Base-by-base conservation (phyloP, 2,329 filamentous ascomycete genomes). In the Exophiala viscosa region DNA sequence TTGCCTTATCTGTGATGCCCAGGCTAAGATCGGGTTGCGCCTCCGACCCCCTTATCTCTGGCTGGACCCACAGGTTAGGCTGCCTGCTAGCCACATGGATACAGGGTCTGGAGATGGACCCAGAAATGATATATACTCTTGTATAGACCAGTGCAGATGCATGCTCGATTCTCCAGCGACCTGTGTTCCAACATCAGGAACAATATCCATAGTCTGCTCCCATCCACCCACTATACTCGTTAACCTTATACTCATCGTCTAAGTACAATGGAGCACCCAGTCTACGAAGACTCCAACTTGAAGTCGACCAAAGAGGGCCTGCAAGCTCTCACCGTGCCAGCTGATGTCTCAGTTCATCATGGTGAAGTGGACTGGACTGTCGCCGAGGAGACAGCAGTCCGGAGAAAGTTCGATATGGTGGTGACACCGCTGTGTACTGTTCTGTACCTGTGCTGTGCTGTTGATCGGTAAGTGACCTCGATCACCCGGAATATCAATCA, bases 391-490 rank as follows among this genome's bases (percentile, higher is more conserved):
- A 54, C 52, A 3, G 39, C 45, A 9, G 50, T 61, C 32, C 48
- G 59, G 20, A 54, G 55, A 13, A 59, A 59, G 43, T 54, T 61
- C 28, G 59, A 61, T 32, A 50, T 54, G 39, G 46, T 50, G 13
- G 55, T 57, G n/a, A 54, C 57, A 1, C 59, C 59, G 3, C 39
- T 61, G 13, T 54, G 59, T 33, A 61, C 59, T 10, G 10, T 59
- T 18, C 40, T 61, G 38, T 61, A 61, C 44, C 48, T 61, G 11
- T 54, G 57, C 11, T 59, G 59, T 38, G 57, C 57, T 43, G 31
- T 61, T 13, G 59, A 61, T 36, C 45, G 59, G 39, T 41, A 41
- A 17, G 39, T 36, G n/a, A 8, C 14, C n/a, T 13, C 20, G 43
- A 15, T 6, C 3, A 13, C 20, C 7, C 28, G 15, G 10, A 43